These are phyloP conservation scores for Backusella luteola DNA, from an alignment of 192 early-diverging fungal genomes.

Conservation along the genomic window DNA sequence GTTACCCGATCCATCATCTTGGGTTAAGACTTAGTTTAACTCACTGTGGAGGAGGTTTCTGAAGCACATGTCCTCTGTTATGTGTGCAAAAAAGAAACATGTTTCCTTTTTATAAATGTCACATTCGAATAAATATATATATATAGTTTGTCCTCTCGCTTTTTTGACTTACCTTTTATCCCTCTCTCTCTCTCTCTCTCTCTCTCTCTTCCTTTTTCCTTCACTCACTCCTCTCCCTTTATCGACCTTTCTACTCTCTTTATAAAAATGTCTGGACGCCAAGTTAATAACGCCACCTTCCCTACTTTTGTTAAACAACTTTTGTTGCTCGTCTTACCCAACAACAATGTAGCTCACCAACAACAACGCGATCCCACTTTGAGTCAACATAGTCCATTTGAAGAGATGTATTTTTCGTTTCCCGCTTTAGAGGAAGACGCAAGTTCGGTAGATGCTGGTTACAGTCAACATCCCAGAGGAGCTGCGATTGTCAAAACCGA, in stretches of 20 bases:
- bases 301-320: slow-evolving; percentile 16
- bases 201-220: not conserved
- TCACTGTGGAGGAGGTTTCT: not conserved
- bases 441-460: not conserved
- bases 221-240: slow-evolving; percentile 1
- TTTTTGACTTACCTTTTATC: not conserved
- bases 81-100: slow-evolving; percentile 5
- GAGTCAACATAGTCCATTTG: slow-evolving; percentile 6
- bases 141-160: slow-evolving; percentile 3
- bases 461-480: slow-evolving; percentile 8
- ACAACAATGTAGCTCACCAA: not conserved
- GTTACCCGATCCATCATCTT: slow-evolving; percentile 1
- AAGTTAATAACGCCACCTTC: slow-evolving; percentile 2
- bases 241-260: not conserved
- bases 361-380: not conserved
- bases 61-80: slow-evolving; percentile 8
- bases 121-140: slow-evolving; percentile 1
- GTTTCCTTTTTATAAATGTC: slow-evolving; percentile 7
- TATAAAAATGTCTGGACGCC: slow-evolving; percentile 5
- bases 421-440: slow-evolving; percentile 10
- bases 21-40: not conserved
- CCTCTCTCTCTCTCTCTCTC: not conserved
- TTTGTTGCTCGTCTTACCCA: slow-evolving; percentile 12
- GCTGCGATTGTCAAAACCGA: not conserved
- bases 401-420: slow-evolving; percentile 17